Evolutionary conservation across 2,329 filamentous ascomycete genomes (phyloP).

Genomic region (Akanthomyces muscarius): DNA sequence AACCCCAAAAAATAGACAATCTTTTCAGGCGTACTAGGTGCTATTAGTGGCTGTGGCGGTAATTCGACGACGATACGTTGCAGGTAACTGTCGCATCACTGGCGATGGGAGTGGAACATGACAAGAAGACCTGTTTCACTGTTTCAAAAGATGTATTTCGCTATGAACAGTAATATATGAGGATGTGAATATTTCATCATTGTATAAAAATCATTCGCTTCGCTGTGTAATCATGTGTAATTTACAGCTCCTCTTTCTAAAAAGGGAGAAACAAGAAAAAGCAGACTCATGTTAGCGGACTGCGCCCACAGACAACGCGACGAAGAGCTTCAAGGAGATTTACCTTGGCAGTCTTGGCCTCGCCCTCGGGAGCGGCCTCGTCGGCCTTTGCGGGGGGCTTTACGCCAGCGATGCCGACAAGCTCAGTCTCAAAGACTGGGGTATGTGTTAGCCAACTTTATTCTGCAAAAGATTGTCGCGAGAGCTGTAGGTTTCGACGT

Average conservation of each 20-base stretch:
- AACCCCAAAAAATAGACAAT: too few relatives aligned
- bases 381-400: conserved; percentile 16
- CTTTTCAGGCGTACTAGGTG: too few relatives aligned
- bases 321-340: conserved; percentile 11
- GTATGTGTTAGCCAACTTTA: conserved; percentile 19
- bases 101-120: too few relatives aligned
- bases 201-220: neutral
- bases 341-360: conserved; percentile 10
- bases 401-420: conserved; percentile 78
- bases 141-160: too few relatives aligned
- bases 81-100: too few relatives aligned
- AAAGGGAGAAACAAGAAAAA: neutral
- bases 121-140: too few relatives aligned
- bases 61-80: too few relatives aligned
- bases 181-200: neutral
- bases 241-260: conserved; percentile 17
- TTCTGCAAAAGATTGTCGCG: neutral
- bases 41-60: too few relatives aligned
- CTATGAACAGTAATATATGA: too few relatives aligned
- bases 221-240: conserved; percentile 6
- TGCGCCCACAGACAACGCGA: conserved; percentile 3
- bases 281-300: conserved; percentile 10
- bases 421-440: conserved; percentile 83
- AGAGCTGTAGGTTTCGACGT: conserved; percentile 27
- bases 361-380: conserved; percentile 7